Base-by-base conservation (phyloP, 805 yeast genomes). In the Hanseniaspora mollemarum region DNA sequence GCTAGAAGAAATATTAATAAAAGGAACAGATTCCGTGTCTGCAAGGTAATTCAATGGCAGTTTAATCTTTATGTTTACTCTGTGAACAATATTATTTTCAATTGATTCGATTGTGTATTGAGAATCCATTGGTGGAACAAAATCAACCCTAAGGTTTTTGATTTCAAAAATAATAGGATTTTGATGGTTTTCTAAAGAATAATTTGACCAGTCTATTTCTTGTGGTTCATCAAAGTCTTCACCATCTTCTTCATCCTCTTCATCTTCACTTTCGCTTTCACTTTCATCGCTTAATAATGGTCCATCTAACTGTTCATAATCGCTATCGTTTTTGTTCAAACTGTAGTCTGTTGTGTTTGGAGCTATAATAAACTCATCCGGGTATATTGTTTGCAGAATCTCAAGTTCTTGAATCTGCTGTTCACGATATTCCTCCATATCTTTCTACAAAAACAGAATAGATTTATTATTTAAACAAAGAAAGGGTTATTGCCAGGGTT, bases 351-450 rank as follows among this genome's bases (percentile, higher is more conserved):
- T 67, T 4, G 22, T 25, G 25, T 46, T 46, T 12, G 45, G 45
- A 7, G 19, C 19, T 16, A 46, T 46, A n/a, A 7, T 4, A 16
- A 46, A 46, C 64, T 90, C 98, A 61, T 90, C 96, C 5, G 97
- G 98, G 63, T 92, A 90, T 51, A 90, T 90, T 16, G 94, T 81
- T 62, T 85, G 81, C 53, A 90, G 73, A 48, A 92, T 87, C 64
- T 88, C 96, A 42, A 92, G 63, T 65, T 90, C 98, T 67, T 90
- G 95, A 26, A 61, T 65, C 62, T 90, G 96, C 61, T 92, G 96
- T 63, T 85, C 95, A 46, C 51, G 51, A 32, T 26, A 22, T 10
- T 46, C 51, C n/a, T 39, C 51, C 51, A 46, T 46, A 48, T 65
- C 61, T n/a, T n/a, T n/a, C n/a, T n/a, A n/a, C n/a, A n/a, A n/a